Conservation (phyloP, 2,329 filamentous ascomycete genomes). For the Penicillium palitans region DNA sequence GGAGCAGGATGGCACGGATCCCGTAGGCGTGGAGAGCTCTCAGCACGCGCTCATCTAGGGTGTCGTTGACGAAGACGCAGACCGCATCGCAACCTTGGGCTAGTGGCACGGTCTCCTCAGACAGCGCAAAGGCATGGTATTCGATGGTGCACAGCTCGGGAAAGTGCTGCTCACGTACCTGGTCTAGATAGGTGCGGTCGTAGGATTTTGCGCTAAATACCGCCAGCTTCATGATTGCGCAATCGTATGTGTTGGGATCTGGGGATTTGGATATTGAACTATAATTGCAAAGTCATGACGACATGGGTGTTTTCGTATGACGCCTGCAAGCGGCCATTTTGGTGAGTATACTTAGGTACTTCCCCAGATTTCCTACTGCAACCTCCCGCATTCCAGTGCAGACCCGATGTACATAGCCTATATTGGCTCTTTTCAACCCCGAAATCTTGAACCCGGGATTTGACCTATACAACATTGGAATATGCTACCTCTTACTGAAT, state of each 20-base stretch:
- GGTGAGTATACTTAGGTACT: not conserved
- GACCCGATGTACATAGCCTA: not conserved
- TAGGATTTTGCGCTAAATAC: conserved; percentile 67
- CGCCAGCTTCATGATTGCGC: conserved; percentile 55
- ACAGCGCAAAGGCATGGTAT: conserved; percentile 61
- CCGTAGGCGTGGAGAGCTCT: conserved; percentile 51
- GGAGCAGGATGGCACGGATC: conserved; percentile 61
- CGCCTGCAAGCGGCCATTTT: conserved; percentile 2
- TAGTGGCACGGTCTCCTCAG: conserved; percentile 57
- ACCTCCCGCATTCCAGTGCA: conserved; percentile 2
- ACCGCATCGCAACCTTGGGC: conserved; percentile 57
- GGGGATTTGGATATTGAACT: not conserved
- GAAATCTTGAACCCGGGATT: not conserved
- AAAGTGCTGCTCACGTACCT: conserved; percentile 36
- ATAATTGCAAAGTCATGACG: conserved; percentile 8
- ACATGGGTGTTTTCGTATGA: not conserved
- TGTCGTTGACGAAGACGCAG: conserved; percentile 70
- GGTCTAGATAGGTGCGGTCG: conserved; percentile 57
- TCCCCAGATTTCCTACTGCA: not conserved
- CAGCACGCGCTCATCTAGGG: conserved; percentile 54
- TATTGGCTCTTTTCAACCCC: not conserved
- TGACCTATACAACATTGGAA: not conserved
- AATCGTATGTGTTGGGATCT: not conserved
- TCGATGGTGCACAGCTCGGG: conserved; percentile 48
- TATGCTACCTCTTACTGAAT: not conserved